phyloP scores from a whole-genome alignment of 2,329 filamentous ascomycete species.

The Aspergillus costaricaensis region DNA sequence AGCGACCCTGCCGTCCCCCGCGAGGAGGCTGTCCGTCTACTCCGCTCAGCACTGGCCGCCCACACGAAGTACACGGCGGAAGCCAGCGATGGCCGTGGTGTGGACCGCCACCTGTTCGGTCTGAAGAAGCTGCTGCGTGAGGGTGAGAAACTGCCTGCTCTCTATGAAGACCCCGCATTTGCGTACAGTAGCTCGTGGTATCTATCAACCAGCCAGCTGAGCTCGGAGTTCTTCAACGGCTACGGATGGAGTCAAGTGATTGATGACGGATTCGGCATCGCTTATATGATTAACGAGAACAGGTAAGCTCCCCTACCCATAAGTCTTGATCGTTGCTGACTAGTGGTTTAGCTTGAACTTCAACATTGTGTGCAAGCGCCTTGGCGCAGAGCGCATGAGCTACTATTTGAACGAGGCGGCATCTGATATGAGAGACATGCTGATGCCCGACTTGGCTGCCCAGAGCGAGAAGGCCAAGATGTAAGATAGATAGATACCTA shows the following conservation, averaged over 20 bases:
- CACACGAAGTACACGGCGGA: slow-evolving; percentile 90
- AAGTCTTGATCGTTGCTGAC: slow-evolving; percentile 13
- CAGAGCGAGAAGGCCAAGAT: slow-evolving; percentile 84
- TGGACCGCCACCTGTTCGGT: slow-evolving; percentile 95
- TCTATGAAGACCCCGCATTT: slow-evolving; percentile 87
- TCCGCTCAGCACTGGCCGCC: slow-evolving; percentile 76
- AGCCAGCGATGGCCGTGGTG: slow-evolving; percentile 87
- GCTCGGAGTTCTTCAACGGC: slow-evolving; percentile 96
- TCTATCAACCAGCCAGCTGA: slow-evolving; percentile 84
- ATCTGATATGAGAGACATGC: slow-evolving; percentile 80
- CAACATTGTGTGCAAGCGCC: slow-evolving; percentile 92
- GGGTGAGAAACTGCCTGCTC: slow-evolving; percentile 75
- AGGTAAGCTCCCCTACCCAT: slow-evolving; percentile 55
- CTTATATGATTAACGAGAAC: slow-evolving; percentile 99
- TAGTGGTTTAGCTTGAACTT: slow-evolving; percentile 74
- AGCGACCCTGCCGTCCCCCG: slow-evolving; percentile 65
- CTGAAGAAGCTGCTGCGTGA: slow-evolving; percentile 85
- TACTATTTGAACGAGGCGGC: slow-evolving; percentile 95
- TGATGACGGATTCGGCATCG: slow-evolving; percentile 93
- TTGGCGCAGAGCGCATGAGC: slow-evolving; percentile 90
- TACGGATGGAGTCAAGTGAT: slow-evolving; percentile 99
- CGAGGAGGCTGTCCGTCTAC: slow-evolving; percentile 68
- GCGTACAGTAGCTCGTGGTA: slow-evolving; percentile 85
- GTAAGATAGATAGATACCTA: slow-evolving; percentile 49
- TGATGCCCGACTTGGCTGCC: slow-evolving; percentile 68